Evolutionary conservation across 345 rosid species (phyloP).

Genomic region (Cochlearia excelsa): DNA sequence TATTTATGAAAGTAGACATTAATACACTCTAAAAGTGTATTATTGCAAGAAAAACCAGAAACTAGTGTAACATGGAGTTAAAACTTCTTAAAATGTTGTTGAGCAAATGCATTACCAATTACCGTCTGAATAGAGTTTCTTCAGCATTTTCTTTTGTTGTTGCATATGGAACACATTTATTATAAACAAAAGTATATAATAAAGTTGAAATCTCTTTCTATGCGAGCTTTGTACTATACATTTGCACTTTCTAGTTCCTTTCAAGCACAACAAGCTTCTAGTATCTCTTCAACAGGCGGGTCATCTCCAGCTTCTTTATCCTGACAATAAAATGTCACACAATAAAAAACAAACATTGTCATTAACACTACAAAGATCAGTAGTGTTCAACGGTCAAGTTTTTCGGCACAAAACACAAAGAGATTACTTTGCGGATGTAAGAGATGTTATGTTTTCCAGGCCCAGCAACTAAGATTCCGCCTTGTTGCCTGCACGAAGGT

Average conservation of each 20-base stretch:
- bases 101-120: too few species aligned
- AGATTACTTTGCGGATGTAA: conserved; percentile 72
- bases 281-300: conserved; percentile 61
- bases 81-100: too few species aligned
- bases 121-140: background rate
- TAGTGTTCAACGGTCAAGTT: background rate
- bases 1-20: too few species aligned
- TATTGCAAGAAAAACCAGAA: too few species aligned
- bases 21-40: too few species aligned
- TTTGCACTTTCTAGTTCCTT: conserved; percentile 14
- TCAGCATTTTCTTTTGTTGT: background rate
- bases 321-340: conserved; percentile 36
- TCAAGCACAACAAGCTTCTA: conserved; percentile 72
- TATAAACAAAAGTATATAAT: background rate
- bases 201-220: background rate
- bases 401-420: conserved; percentile 5
- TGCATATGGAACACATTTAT: conserved; percentile 5
- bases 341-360: background rate
- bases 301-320: conserved; percentile 97
- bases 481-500: conserved; percentile 72
- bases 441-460: conserved; percentile 75
- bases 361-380: background rate
- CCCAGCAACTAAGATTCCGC: conserved; percentile 90
- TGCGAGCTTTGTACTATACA: background rate
- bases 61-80: too few species aligned